Evolutionary conservation across 352 stramenopile genomes (phyloP).

Genomic region (Pythium phragmitis): DNA sequence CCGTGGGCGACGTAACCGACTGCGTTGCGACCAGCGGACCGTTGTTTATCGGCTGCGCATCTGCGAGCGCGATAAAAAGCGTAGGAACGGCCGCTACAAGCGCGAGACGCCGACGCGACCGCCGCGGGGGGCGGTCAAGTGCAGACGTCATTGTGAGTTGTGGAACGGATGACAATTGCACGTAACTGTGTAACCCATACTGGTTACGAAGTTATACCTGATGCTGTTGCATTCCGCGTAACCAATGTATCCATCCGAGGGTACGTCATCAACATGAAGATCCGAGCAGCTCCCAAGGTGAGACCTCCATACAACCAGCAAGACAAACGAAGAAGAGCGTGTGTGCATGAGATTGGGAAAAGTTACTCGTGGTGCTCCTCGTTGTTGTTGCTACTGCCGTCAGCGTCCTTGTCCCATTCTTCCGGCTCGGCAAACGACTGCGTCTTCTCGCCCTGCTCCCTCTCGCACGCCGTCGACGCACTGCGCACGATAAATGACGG

Average conservation of each 20-base stretch:
- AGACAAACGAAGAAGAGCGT: no score
- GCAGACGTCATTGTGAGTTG: neutral
- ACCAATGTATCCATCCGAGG: no score
- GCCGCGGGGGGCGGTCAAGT: neutral
- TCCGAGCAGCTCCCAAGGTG: no score
- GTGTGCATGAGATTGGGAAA: no score
- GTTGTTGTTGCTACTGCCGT: neutral
- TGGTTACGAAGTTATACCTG: no score
- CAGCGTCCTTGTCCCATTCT: neutral
- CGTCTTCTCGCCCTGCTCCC: neutral
- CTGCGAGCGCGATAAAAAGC: neutral
- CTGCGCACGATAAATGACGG: slow-evolving; percentile 23
- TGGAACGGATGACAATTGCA: neutral
- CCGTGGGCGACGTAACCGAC: slow-evolving; percentile 1
- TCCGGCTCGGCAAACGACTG: neutral
- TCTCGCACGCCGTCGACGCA: slow-evolving; percentile 1
- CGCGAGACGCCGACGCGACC: neutral
- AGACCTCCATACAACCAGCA: no score
- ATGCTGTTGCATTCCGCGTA: no score
- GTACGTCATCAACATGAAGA: no score
- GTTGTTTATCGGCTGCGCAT: neutral
- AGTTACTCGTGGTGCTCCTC: neutral
- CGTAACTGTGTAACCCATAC: no score
- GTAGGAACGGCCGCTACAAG: neutral
- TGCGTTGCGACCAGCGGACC: slow-evolving; percentile 2